Base-by-base conservation (phyloP, 2,329 filamentous ascomycete genomes). In the Sarocladiaceae sp. region DNA sequence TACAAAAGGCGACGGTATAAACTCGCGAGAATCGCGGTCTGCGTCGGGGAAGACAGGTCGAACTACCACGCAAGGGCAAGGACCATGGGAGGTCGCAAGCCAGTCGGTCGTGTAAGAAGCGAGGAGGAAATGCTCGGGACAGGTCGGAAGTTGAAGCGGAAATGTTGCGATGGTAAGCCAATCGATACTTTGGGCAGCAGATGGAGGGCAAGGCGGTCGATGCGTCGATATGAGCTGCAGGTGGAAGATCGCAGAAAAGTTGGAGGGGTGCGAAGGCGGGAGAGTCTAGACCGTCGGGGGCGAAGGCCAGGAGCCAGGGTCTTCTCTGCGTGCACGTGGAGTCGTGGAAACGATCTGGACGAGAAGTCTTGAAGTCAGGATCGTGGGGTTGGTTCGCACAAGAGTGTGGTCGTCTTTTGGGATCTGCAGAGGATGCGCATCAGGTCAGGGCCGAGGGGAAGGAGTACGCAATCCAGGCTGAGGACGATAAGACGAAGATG, bases 81-180 rank as follows among this genome's bases (percentile, higher is more conserved):
- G n/a, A 47, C 26, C 45, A 47, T 47, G 21, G n/a, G 23, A 27
- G 9, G 69, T 50, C 63, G 65, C 16, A 27, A 39, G 62, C 68
- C 53, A 64, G 68, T 51, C 15, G 29, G 16, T 23, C 21, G 19
- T 24, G 9, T 24, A 39, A n/a, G n/a, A n/a, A n/a, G n/a, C n/a
- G n/a, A n/a, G n/a, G n/a, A n/a, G n/a, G n/a, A n/a, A n/a, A n/a
- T n/a, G n/a, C n/a, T n/a, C n/a, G n/a, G n/a, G n/a, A n/a, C n/a
- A n/a, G n/a, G n/a, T n/a, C n/a, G n/a, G n/a, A n/a, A n/a, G n/a
- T n/a, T n/a, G n/a, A n/a, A n/a, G n/a, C n/a, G n/a, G n/a, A n/a
- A n/a, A n/a, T n/a, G n/a, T n/a, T n/a, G n/a, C n/a, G 9, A 68
- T 50, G 62, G 65, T 13, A 27, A 39, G 62, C 68, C 53, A 64